Evolutionary conservation across 139 green algal genomes (phyloP), one percentile per base, ranked within the genome.

Genomic region (Choricystis sp.): DNA sequence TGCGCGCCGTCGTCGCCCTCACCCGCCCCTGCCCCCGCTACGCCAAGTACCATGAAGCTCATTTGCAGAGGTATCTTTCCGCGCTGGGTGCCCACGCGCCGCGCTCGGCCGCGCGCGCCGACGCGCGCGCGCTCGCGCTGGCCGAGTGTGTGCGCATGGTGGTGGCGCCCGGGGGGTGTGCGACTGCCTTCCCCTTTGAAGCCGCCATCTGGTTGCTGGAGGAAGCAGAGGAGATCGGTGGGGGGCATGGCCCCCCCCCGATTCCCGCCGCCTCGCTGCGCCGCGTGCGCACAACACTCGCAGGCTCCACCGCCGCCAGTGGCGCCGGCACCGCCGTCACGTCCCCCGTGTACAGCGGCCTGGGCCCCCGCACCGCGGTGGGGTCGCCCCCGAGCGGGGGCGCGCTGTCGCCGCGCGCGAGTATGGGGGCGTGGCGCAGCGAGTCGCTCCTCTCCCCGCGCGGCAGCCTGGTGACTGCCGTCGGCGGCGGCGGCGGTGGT

Each of bases 141-240:
- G 61, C 61, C 23, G 78, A 78, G 65, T 83, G 76, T 57, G 58
- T 72, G 40, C 49, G 52, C 14, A 61, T 77, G 62, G 69, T 83
- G 29, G 49, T 66, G 30, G 60, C 27, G 23, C 25, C 28, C 22
- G 59, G 63, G 23, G 80, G 77, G 26, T 85, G 81, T 68, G 78
- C 66, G 64, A 78, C 70, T 29, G 29, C 77, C 1, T 79, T 85
- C 40, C 72, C 85, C 19, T 93, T 77, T 66, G 82, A 89, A 56
- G 78, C 83, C 0, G 81, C 85, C 4, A 77, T 93, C 57, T 81
- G 80, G 62, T 77, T 93, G 66, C 66, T 91, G 59, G 79, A 84
- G 40, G 79, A 83, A 65, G 72, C 80, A 57, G 79, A 85, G 61
- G 79, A 85, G 71, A 73, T 84, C 29, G 75, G 68, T n/a, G 78